These are phyloP conservation scores for Candolleomyces aberdarensis DNA, from an alignment of 768 basidiomycete genomes.

Conservation along the genomic window DNA sequence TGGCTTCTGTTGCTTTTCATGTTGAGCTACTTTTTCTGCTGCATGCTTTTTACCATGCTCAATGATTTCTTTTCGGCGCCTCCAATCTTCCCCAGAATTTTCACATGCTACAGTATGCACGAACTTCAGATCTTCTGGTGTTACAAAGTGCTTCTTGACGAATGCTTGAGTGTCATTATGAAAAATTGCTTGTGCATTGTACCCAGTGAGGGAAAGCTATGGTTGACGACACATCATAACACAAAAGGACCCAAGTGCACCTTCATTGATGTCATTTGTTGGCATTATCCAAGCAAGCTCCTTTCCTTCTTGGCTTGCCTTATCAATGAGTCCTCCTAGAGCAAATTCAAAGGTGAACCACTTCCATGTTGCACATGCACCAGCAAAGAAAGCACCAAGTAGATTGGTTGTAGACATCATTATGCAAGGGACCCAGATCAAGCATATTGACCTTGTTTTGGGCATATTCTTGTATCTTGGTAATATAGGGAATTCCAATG, in stretches of 20 bases:
- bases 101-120: background rate
- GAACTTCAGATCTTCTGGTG: background rate
- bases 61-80: background rate
- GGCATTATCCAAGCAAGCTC: conserved; percentile 23
- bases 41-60: background rate
- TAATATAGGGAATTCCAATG: background rate
- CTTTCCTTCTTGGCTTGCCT: conserved; percentile 16
- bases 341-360: conserved; percentile 26
- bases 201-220: conserved; percentile 14
- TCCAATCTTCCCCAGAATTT: background rate
- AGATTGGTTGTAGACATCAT: conserved; percentile 4
- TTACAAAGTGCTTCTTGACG: conserved; percentile 14
- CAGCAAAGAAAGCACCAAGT: conserved; percentile 16
- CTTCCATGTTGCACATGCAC: conserved; percentile 18
- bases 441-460: background rate
- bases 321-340: conserved; percentile 23
- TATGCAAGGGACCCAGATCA: too few relatives aligned
- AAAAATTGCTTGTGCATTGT: conserved; percentile 20
- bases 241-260: conserved; percentile 20
- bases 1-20: background rate
- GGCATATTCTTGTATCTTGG: background rate
- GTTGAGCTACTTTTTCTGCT: background rate
- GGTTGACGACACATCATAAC: conserved; percentile 16
- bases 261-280: conserved; percentile 32
- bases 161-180: conserved; percentile 22